These are phyloP conservation scores for Hypocrella siamensis DNA, from an alignment of 2,329 filamentous ascomycete species.

Conservation along the genomic window DNA sequence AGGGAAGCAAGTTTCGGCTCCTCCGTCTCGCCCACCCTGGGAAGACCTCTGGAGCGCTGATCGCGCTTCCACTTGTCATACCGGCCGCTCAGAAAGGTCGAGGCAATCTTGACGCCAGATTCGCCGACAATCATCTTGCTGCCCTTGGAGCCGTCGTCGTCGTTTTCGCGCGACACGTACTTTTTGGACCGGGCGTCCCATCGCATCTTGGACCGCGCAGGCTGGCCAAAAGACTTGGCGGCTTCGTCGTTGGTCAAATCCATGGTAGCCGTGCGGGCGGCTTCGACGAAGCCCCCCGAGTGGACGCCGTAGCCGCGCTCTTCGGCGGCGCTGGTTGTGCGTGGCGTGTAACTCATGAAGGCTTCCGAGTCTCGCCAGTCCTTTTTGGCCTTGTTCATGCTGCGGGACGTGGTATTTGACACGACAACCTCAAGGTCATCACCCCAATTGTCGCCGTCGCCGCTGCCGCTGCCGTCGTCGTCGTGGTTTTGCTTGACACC, in stretches of 20 bases:
- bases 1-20: too few species aligned
- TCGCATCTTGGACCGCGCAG: slow-evolving; percentile 61
- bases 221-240: slow-evolving; percentile 62
- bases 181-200: slow-evolving; percentile 98
- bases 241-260: slow-evolving; percentile 83
- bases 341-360: slow-evolving; percentile 93
- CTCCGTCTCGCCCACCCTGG: slow-evolving; percentile 72
- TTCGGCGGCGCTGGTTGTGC: slow-evolving; percentile 65
- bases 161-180: slow-evolving; percentile 82
- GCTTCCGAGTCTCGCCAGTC: slow-evolving; percentile 74
- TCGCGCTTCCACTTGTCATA: slow-evolving; percentile 87
- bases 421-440: slow-evolving; percentile 60
- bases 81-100: slow-evolving; percentile 79
- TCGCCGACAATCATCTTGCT: slow-evolving; percentile 68
- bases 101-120: slow-evolving; percentile 88
- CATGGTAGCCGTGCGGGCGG: slow-evolving; percentile 78
- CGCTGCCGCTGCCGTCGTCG: neutral
- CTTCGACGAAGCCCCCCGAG: slow-evolving; percentile 72
- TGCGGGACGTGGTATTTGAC: slow-evolving; percentile 43
- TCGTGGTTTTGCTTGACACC: slow-evolving; percentile 33
- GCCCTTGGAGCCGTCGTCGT: slow-evolving; percentile 75
- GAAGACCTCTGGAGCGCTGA: slow-evolving; percentile 65
- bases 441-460: slow-evolving; percentile 32
- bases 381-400: slow-evolving; percentile 32
- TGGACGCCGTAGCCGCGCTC: slow-evolving; percentile 90